Base-by-base conservation (phyloP, 192 early-diverging fungal species). In the Gaertneriomyces semiglobifer region DNA sequence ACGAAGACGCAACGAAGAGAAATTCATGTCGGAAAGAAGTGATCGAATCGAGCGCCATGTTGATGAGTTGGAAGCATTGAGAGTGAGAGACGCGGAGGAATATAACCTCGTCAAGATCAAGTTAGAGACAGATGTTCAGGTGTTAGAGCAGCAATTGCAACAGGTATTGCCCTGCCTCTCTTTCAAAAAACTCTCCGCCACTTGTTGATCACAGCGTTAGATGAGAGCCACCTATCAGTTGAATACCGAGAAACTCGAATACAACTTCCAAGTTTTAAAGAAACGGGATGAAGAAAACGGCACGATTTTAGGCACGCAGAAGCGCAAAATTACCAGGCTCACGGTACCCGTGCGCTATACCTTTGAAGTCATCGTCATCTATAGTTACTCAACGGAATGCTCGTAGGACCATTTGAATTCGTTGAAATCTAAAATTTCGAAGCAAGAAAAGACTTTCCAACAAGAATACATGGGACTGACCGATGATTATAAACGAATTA, bases 61-160 rank as follows among this genome's bases (percentile, higher is more conserved):
- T 38, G 67, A 76, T 59, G 77, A 81, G 57, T 70, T 86, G 12
- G 82, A 86, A 63, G 66, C 69, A 0, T 63, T 84, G 48, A 60
- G 84, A 33, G 77, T 84, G 25, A 70, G 82, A 18, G 84, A 86
- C 60, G 76, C 82, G 10, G 84, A 86, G 62, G 84, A 86, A 63
- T 84, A 86, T 70, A 86, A 83, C 62, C 63, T 84, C 8, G 80
- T 82, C 20, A 86, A 86, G 58, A 86, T 86, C 58, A 86, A 86
- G 67, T 69, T 86, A 40, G 84, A 86, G 69, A 83, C 80, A 14
- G 84, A 86, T 56, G 78, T 86, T 6, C 81, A 86, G 63, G 81
- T 84, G n/a, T 65, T 86, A 8, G 84, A 86, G 73, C 84, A 86
- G 62, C 84, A 86, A 64, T 46, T 86, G 43, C 80, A 83, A 58